Evolutionary conservation across 2,329 filamentous ascomycete genomes (phyloP), one percentile per base, ranked within the genome.

Genomic region (Colletotrichum viniferum): DNA sequence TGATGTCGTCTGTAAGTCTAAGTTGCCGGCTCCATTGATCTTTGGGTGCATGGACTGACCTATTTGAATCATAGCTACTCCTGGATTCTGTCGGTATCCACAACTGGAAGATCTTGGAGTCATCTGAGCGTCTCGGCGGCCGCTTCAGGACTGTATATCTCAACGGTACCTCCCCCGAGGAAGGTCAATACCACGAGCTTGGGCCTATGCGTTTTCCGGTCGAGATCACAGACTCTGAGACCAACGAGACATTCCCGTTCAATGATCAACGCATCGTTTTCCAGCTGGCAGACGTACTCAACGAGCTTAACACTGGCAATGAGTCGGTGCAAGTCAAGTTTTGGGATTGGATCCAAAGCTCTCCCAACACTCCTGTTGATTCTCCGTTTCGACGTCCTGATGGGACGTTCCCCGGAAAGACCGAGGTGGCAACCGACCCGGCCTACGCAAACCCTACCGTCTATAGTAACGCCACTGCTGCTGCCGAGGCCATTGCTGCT

Each of bases 61-160:
- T 52, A 9, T 13, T 52, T 52, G 43, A n/a, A 12, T 52, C n/a
- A 52, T 32, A 80, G 69, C 78, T 86, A 12, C 81, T 87, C 14
- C 83, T 88, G 3, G 83, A 86, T n/a, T 86, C 84, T 7, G 84
- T 86, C 2, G 85, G 86, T 1, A 81, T 88, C 7, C 83, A 84
- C 18, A 84, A 87, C 67, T 86, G 86, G 86, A 84, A 86, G 48
- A 85, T 88, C 0, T 79, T 85, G 4, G 86, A 88, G 76, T 85
- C 86, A 0, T 83, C 83, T 0, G 78, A 83, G 3, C 80, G 85
- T 12, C 71, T 87, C 2, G 86, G 86, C 0, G 86, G 86, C 3
- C 84, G 86, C 5, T 84, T 88, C 30, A 83, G 83, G 52, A 87
- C 86, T 1, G 79, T 81, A 2, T 87, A 86, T 63, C 80, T 88